phyloP scores from a whole-genome alignment of 31 red algal genomes.

The Asparagopsis taxiformis region DNA sequence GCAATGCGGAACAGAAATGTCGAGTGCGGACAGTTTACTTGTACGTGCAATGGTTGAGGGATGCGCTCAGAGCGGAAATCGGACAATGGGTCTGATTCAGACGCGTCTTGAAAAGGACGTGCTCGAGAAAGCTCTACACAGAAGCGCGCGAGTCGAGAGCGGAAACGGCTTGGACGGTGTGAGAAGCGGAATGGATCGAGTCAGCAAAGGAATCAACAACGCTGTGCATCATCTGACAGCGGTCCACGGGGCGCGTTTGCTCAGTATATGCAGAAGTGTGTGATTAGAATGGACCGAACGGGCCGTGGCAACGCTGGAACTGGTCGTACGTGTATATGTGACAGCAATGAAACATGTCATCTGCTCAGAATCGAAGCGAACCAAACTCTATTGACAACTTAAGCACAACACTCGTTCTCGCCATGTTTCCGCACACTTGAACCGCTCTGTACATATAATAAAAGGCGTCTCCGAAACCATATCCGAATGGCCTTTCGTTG shows the following conservation, averaged over 20 bases:
- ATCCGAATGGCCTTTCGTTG: too few species aligned
- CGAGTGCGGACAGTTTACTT: neutral
- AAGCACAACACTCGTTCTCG: too few species aligned
- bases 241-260: slow-evolving; percentile 16
- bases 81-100: slow-evolving; percentile 6
- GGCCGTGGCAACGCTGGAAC: too few species aligned
- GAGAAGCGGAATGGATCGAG: neutral
- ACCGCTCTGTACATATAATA: too few species aligned
- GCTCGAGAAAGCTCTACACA: neutral
- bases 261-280: too few species aligned
- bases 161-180: neutral
- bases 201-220: neutral
- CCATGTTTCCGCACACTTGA: too few species aligned
- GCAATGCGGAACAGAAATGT: neutral
- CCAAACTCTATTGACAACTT: too few species aligned
- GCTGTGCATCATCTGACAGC: neutral
- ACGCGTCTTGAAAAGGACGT: neutral
- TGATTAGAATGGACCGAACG: too few species aligned
- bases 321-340: too few species aligned
- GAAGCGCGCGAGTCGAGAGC: neutral
- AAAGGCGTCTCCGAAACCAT: too few species aligned
- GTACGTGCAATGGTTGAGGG: slow-evolving; percentile 13
- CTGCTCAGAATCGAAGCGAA: too few species aligned
- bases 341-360: too few species aligned
- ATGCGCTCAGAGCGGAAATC: neutral